Conservation (phyloP, 805 yeast genomes). For the Sugiyamaella mastotermitis region DNA sequence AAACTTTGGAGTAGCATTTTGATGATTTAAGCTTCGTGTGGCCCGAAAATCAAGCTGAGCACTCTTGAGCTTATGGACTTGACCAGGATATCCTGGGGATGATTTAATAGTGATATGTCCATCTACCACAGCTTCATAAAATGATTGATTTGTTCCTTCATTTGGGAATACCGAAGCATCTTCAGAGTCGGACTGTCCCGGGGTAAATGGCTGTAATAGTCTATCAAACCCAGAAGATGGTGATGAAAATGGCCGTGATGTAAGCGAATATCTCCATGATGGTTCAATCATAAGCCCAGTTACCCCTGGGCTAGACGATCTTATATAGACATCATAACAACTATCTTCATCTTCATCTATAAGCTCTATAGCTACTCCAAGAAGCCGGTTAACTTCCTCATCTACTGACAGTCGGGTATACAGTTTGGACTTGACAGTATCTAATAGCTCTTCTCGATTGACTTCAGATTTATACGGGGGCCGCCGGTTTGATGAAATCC, state of each 20-base stretch:
- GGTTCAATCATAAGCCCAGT: conserved; percentile 17
- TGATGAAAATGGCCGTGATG: conserved; percentile 16
- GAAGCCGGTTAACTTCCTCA: conserved; percentile 12
- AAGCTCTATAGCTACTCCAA: conserved; percentile 17
- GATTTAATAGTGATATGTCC: conserved; percentile 9
- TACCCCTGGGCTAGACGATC: conserved; percentile 18
- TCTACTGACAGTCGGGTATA: conserved; percentile 19
- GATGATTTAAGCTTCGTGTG: conserved; percentile 10
- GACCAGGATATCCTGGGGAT: not conserved
- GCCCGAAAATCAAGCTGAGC: conserved; percentile 13
- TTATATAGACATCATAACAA: conserved; percentile 8
- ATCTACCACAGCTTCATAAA: conserved; percentile 15
- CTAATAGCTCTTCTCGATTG: conserved; percentile 13
- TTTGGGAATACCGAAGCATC: conserved; percentile 11
- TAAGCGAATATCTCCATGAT: conserved; percentile 8
- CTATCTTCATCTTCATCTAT: conserved; percentile 5
- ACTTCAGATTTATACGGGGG: conserved; percentile 17
- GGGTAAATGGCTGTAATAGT: conserved; percentile 13
- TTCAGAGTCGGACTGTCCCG: conserved; percentile 15
- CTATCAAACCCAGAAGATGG: conserved; percentile 12
- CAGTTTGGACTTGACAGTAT: conserved; percentile 9
- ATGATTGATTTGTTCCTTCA: conserved; percentile 5
- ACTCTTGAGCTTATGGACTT: not conserved
- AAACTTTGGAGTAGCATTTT: conserved; percentile 13
- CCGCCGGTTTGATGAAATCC: conserved; percentile 15